Base-by-base conservation (phyloP, 2,329 filamentous ascomycete species). In the Penicillium sp. region DNA sequence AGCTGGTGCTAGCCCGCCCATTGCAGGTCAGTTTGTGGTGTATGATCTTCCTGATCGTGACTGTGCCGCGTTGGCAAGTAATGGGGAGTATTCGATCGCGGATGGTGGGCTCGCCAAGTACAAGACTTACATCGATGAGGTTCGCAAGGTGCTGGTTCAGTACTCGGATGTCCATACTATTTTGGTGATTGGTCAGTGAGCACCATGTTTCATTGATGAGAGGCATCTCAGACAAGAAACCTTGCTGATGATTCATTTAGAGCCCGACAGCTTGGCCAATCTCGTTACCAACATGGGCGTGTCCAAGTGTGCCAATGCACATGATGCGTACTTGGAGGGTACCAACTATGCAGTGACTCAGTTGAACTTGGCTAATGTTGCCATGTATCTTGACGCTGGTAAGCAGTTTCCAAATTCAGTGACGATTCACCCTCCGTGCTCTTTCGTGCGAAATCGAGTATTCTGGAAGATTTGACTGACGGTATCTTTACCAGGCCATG, bases 31-130 rank as follows among this genome's bases (percentile, higher is more conserved):
- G 1, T 81, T 86, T 49, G 84, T 87, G 51, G 81, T 87, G 50
- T 87, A 87, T 69, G 81, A 87, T 67, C 73, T 87, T 11, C 85
- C 85, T 43, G 83, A 86, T 62, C 81, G 84, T 67, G 85, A 87
- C 67, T 87, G 85, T 65, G 80, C 84, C 13, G 85, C 85, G 47
- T 75, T 83, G 62, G 84, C 84, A 13, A 86, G 84, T 58, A 86
- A 86, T 65, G 84, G 85, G 56, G 84, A 87, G 69, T 80, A 84
- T 43, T 72, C 76, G 18, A 81, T 86, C 54, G 82, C 80, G 55
- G 71, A 86, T 52, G 70, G 80, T 47, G 75, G 81, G 18, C 71
- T 77, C 31, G 75, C 72, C 36, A 77, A 80, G 31, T 83, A 83
- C 71, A 79, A 81, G 66, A 72, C 75, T 21, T 83, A 83, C 61